phyloP scores from a whole-genome alignment of 2,329 filamentous ascomycete species.

The Neurospora sp. region DNA sequence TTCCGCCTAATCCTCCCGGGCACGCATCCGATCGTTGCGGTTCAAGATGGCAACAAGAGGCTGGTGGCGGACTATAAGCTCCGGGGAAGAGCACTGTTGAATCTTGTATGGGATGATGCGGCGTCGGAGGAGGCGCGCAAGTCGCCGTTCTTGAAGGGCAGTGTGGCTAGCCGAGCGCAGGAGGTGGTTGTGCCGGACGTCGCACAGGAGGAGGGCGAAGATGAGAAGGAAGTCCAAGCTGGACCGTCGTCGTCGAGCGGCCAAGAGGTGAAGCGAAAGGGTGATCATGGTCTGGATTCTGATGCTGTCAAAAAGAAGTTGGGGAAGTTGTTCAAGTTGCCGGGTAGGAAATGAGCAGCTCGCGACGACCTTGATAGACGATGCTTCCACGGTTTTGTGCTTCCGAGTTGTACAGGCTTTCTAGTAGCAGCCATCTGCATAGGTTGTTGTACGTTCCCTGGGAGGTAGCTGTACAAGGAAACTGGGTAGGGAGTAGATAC shows the following conservation, averaged over 20 bases:
- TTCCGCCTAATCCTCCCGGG: constrained; percentile 63
- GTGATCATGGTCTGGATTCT: constrained; percentile 28
- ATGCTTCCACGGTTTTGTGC: not conserved
- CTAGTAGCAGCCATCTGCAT: not conserved
- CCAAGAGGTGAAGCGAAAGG: constrained; percentile 20
- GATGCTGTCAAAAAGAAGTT: constrained; percentile 33
- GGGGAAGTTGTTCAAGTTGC: constrained; percentile 65
- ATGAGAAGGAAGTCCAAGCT: constrained; percentile 14
- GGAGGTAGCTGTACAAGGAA: not conserved
- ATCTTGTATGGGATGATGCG: constrained; percentile 61
- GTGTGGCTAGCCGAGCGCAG: constrained; percentile 52
- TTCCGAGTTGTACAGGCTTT: not conserved
- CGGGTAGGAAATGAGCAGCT: constrained; percentile 56
- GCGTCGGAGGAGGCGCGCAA: constrained; percentile 48
- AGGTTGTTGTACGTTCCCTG: not conserved
- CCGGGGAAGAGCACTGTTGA: constrained; percentile 61
- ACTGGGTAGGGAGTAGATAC: not conserved
- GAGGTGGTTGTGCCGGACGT: constrained; percentile 56
- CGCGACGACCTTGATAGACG: not conserved
- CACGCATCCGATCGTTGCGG: constrained; percentile 32
- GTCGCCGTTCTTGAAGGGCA: constrained; percentile 47
- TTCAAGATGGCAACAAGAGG: constrained; percentile 34
- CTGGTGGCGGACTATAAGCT: constrained; percentile 69
- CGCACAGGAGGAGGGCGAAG: constrained; percentile 32
- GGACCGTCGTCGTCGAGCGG: constrained; percentile 15